phyloP scores from a whole-genome alignment of 140 eudicot species.

The Ambrosia hybrid region DNA sequence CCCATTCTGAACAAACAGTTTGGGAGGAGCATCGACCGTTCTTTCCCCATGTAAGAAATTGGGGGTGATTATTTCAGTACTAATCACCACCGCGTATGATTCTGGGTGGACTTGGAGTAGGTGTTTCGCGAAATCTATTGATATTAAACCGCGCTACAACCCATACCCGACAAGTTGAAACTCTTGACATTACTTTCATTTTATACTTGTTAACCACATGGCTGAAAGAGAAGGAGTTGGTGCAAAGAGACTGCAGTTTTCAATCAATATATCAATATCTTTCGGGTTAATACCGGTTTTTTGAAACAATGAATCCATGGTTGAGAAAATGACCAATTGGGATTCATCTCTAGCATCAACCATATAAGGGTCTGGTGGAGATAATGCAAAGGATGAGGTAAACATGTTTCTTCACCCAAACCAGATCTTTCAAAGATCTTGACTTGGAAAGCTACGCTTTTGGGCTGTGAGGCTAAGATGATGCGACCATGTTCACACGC shows the following conservation, averaged over 20 bases:
- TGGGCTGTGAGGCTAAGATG: slow-evolving; percentile 43
- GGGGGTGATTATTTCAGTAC: slow-evolving; percentile 63
- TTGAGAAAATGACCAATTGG: slow-evolving; percentile 53
- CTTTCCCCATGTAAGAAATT: slow-evolving; percentile 54
- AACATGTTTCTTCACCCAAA: slow-evolving; percentile 63
- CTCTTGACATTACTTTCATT: slow-evolving; percentile 59
- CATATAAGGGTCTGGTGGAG: slow-evolving; percentile 50
- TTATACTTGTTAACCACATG: slow-evolving; percentile 53
- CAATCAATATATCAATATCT: slow-evolving; percentile 56
- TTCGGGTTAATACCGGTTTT: slow-evolving; percentile 49
- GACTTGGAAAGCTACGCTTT: slow-evolving; percentile 51
- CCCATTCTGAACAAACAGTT: slow-evolving; percentile 69
- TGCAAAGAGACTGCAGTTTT: slow-evolving; percentile 57
- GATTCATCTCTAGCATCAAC: slow-evolving; percentile 54
- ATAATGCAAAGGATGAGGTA: slow-evolving; percentile 55
- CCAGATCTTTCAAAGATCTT: slow-evolving; percentile 65
- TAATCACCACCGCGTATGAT: slow-evolving; percentile 56
- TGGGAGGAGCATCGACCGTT: slow-evolving; percentile 68
- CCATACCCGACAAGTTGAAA: slow-evolving; percentile 67
- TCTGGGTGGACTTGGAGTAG: slow-evolving; percentile 58
- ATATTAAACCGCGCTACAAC: slow-evolving; percentile 67
- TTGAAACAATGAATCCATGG: slow-evolving; percentile 53
- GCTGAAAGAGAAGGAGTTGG: slow-evolving; percentile 66
- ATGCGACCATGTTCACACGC: slow-evolving; percentile 51
- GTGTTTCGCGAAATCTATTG: slow-evolving; percentile 45